Evolutionary conservation across 2,329 filamentous ascomycete species (phyloP), one percentile per base, ranked within the genome.

Genomic region (Tolypocladium endophyticum): DNA sequence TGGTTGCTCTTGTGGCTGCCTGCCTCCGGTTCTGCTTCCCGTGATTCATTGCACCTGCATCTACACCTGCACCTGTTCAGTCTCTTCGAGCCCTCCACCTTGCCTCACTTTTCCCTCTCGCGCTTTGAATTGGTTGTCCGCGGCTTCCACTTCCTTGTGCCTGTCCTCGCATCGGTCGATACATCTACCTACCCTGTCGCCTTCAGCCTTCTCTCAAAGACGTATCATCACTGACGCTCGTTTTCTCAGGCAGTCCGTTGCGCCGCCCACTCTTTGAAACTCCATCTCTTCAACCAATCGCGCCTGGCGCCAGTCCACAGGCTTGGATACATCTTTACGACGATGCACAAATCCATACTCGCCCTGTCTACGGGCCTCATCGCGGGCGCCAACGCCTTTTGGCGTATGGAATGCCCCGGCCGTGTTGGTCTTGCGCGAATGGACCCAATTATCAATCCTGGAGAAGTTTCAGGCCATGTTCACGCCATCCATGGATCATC

Each of bases 401-500:
- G 90, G 90, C 90, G 92, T 70, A 89, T 96, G 82, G 88, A 90
- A 67, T 96, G 91, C 74, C 87, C 84, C 65, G 86, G 85, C 59
- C 81, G 82, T 55, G 79, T 86, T 64, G 89, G 86, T 63, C 72
- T 90, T 60, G 88, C 85, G 56, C 84, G 90, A 60, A 78, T 96
- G 47, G 91, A 96, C 70, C 91, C 91, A 23, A 79, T 96, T 59
- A 79, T 94, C 59, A 80, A 84, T 61, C 81, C 81, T 3, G 86
- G 84, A 56, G 66, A 68, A 25, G 63, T 84, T 39, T 82, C 86
- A 12, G 71, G 78, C 61, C 92, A 96, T 73, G 81, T 82, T 28
- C 92, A 96, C 73, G 77, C 85, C 20, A 82, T 94, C 67, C 86
- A 90, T 71, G 92, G 91, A 63, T 89, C 87, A 56, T 82, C 79